Evolutionary conservation across 306 rosid species (phyloP), one percentile per base, ranked within the genome.

Genomic region (Dalbergia cultrata): DNA sequence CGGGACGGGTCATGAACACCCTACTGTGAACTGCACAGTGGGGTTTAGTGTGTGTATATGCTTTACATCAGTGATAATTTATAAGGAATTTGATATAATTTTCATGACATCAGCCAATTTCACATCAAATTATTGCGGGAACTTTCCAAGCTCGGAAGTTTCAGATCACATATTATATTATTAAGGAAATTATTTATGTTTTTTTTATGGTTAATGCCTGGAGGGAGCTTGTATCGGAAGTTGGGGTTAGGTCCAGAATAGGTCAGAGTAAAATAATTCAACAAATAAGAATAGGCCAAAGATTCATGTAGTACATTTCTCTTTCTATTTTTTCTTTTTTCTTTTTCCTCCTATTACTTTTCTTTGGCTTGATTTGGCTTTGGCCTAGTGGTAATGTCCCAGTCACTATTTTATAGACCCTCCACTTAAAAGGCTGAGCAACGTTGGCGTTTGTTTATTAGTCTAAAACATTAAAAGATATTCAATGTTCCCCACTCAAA

Each of bases 81-180:
- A 80, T 64, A 81, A 43, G 77, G 39, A 67, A 33, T 78, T 39
- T 53, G 59, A 77, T 74, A 59, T 26, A 1, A 75, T 43, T 70
- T 58, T 68, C 43, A 74, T 85, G 87, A 83, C 86, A 70, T 90
- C 85, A 88, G 12, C 85, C 43, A 17, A 75, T 83, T 85, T 70
- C 49, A 50, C 86, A 77, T 68, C 85, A 82, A 80, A 75, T 82
- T 76, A 72, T 86, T 80, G 88, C 77, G 49, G 16, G 74, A 82
- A 56, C 77, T 63, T 78, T 84, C 76, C 59, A 61, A 37, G 70
- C 69, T 58, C 21, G 73, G 81, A 60, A 60, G 57, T 70, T 72
- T 80, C 47, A 58, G 67, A 16, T 70, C 58, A 74, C 82, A 75
- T 49, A 43, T 72, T 56, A 9, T 75, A 37, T 44, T 19, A 16